Evolutionary conservation across 345 rosid genomes (phyloP).

Genomic region (Erucastrum elatum): DNA sequence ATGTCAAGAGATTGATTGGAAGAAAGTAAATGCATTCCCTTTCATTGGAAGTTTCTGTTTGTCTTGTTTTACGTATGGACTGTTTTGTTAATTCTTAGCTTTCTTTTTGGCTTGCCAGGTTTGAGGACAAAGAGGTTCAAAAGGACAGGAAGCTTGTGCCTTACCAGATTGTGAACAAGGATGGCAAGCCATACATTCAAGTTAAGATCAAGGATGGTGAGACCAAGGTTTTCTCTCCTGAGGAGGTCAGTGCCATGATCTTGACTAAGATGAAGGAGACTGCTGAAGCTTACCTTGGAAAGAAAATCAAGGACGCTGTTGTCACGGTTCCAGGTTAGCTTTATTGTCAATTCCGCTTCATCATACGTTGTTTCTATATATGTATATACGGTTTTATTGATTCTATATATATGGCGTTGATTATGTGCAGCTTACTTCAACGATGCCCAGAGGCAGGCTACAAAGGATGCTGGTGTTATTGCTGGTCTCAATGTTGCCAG

Average conservation of each 20-base stretch:
- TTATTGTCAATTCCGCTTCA: not conserved
- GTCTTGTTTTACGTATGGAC: not conserved
- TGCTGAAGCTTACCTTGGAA: constrained; percentile 97
- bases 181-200: constrained; percentile 92
- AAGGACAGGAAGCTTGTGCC: constrained; percentile 91
- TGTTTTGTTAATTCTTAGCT: too few relatives aligned
- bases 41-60: not conserved
- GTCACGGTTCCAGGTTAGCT: constrained; percentile 80
- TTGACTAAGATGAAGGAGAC: constrained; percentile 96
- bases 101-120: too few relatives aligned
- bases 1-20: constrained; percentile 93
- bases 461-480: constrained; percentile 95
- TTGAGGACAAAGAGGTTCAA: constrained; percentile 91
- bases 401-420: not conserved
- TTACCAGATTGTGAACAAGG: constrained; percentile 85
- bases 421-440: constrained; percentile 74
- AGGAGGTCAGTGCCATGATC: constrained; percentile 94
- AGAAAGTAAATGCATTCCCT: constrained; percentile 57
- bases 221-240: constrained; percentile 93
- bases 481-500: constrained; percentile 97
- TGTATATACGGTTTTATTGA: not conserved
- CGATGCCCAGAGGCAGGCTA: constrained; percentile 98
- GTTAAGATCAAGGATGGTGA: constrained; percentile 92
- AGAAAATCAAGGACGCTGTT: constrained; percentile 97
- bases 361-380: not conserved